Evolutionary conservation across 805 yeast species (phyloP), one percentile per base, ranked within the genome.

Genomic region (Barnettozyma botsteinii): DNA sequence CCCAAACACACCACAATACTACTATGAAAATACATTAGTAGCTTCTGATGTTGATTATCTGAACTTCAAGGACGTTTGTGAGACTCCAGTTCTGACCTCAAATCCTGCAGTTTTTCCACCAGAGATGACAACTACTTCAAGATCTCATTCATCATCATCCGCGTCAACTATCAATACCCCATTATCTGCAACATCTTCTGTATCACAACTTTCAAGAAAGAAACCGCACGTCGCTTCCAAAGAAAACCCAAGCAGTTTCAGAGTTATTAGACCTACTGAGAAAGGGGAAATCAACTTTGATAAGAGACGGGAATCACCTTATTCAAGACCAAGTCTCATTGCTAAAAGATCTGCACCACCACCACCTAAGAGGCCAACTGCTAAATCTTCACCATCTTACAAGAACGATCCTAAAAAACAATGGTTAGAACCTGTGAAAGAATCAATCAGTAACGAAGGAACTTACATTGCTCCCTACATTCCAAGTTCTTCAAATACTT

Each of bases 231-330:
- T 6, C 18, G 21, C 40, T 14, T 33, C 42, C 10, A 33, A 35
- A 20, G 27, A 46, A 17, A 46, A 48, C 23, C 54, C 53, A 17
- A 66, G 73, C 31, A 66, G 86, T 0, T 85, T 86, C 56, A 70
- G 81, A 43, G 80, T 86, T 1, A 71, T 86, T 8, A 63, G 89
- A 24, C 72, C 70, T 9, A 73, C 76, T 19, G 77, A 73, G n/a
- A 75, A 73, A 12, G 66, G 73, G 25, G 95, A 84, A 52, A 85
- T 85, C 45, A 88, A 88, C 58, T 86, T 86, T 55, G 93, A 86
- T 51, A 77, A 82, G 50, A 69, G 87, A 37, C 64, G 95, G 32
- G 77, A 76, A 33, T 81, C 95, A 1, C 94, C 95, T 2, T 84
- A 74, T 52, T 77, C 66, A 15, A 56, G 64, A 15, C 71, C 79